These are phyloP conservation scores for Zygoascus ofunaensis DNA, from an alignment of 805 yeast species.

Conservation along the genomic window DNA sequence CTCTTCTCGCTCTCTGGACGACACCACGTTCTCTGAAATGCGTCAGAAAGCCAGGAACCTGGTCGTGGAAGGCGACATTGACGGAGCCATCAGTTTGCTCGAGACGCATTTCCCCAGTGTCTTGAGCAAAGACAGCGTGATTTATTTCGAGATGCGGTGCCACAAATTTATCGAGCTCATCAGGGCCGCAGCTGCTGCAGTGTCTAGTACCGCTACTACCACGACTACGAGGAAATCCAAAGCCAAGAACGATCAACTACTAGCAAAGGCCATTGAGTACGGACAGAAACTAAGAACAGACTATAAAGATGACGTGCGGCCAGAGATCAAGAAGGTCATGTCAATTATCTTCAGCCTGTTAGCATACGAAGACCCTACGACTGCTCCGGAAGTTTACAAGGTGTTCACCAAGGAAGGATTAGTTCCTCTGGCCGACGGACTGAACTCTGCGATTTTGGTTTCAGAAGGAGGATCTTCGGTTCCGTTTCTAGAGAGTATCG, in stretches of 20 bases:
- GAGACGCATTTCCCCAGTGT: conserved; percentile 33
- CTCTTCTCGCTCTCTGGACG: conserved; percentile 17
- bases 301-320: conserved; percentile 25
- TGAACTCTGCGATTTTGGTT: conserved; percentile 37
- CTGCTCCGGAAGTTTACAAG: conserved; percentile 30
- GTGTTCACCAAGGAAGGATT: conserved; percentile 32
- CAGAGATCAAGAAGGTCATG: conserved; percentile 32
- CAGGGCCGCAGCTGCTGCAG: conserved; percentile 6
- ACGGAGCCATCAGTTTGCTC: conserved; percentile 34
- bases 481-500: conserved; percentile 37
- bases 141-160: conserved; percentile 37
- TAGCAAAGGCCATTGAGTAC: conserved; percentile 31
- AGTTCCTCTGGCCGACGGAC: conserved; percentile 33
- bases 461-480: conserved; percentile 36
- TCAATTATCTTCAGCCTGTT: conserved; percentile 42
- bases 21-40: conserved; percentile 16
- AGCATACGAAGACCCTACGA: conserved; percentile 43
- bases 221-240: not conserved
- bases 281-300: conserved; percentile 33
- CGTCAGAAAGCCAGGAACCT: conserved; percentile 40
- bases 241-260: conserved; percentile 9
- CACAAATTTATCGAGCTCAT: conserved; percentile 37
- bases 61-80: conserved; percentile 39
- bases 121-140: conserved; percentile 25
- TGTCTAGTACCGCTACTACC: not conserved